Evolutionary conservation across 352 stramenopile species (phyloP).

Genomic region (Phytophthora gonapodyides): DNA sequence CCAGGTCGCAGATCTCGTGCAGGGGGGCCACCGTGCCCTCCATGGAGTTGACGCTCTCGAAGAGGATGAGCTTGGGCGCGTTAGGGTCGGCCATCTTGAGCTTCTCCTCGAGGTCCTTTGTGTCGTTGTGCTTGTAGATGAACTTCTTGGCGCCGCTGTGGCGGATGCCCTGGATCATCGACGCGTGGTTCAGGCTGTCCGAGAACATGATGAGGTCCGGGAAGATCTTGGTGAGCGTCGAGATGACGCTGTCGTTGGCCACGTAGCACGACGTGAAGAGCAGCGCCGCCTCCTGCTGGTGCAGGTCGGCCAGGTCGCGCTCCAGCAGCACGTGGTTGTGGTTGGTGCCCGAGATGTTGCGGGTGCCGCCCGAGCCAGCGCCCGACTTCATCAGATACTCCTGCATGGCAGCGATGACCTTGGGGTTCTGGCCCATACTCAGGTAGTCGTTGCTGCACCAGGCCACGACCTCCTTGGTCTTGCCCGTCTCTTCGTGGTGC

Average conservation of each 20-base stretch:
- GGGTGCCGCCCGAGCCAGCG: constrained; percentile 82
- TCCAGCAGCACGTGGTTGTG: constrained; percentile 91
- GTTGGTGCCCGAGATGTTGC: constrained; percentile 92
- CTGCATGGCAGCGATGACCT: constrained; percentile 85
- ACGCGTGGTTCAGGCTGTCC: constrained; percentile 92
- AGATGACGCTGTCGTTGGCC: constrained; percentile 90
- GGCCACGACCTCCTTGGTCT: constrained; percentile 84
- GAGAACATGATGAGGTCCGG: constrained; percentile 90
- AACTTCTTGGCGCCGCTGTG: constrained; percentile 80
- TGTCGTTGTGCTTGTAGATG: constrained; percentile 90
- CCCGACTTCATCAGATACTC: constrained; percentile 82
- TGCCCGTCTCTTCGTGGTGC: constrained; percentile 69
- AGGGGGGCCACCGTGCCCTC: constrained; percentile 85
- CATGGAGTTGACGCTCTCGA: constrained; percentile 91
- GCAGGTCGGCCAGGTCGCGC: constrained; percentile 80
- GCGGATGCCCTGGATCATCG: constrained; percentile 88
- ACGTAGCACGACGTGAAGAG: constrained; percentile 92
- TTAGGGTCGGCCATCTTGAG: constrained; percentile 73
- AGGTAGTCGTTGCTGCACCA: constrained; percentile 94
- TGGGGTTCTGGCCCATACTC: constrained; percentile 90
- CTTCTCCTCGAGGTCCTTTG: constrained; percentile 77
- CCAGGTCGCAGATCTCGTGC: constrained; percentile 85
- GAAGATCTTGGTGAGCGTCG: constrained; percentile 91
- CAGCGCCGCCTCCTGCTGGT: constrained; percentile 85
- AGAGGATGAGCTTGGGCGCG: constrained; percentile 83